phyloP scores from a whole-genome alignment of 257 asterid species.

The Nicotiana undulata region DNA sequence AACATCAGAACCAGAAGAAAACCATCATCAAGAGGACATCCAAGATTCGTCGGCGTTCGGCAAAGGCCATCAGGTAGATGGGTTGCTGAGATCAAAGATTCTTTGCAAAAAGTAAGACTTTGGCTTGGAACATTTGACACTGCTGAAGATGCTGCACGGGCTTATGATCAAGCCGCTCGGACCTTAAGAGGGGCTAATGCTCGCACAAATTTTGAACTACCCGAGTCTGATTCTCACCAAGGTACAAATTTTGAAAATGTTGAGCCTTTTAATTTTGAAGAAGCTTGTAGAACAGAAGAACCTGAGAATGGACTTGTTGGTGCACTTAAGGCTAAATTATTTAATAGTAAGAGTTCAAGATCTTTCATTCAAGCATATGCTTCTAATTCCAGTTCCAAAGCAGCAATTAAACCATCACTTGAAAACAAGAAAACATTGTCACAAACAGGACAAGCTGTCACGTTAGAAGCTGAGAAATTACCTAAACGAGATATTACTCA shows the following conservation, averaged over 20 bases:
- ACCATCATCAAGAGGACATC: constrained; percentile 62
- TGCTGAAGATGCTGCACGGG: constrained; percentile 77
- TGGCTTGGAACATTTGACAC: constrained; percentile 88
- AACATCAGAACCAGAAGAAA: constrained; percentile 31
- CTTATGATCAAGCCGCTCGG: constrained; percentile 74
- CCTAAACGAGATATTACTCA: neutral
- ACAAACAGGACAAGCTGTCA: neutral
- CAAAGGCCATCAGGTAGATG: constrained; percentile 85
- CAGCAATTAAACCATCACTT: neutral
- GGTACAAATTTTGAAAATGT: constrained; percentile 12
- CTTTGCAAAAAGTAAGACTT: constrained; percentile 65
- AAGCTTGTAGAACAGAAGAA: constrained; percentile 59
- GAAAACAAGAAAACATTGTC: neutral
- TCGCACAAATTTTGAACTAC: constrained; percentile 65
- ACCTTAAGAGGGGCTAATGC: constrained; percentile 62
- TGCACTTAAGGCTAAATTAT: constrained; percentile 58
- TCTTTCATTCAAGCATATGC: constrained; percentile 17
- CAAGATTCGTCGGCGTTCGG: constrained; percentile 68
- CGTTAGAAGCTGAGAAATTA: neutral
- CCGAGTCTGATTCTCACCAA: constrained; percentile 8
- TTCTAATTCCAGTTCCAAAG: neutral
- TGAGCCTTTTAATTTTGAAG: constrained; percentile 64
- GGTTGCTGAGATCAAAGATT: constrained; percentile 90
- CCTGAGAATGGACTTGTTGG: constrained; percentile 51
- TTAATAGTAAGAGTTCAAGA: constrained; percentile 21